These are phyloP conservation scores for Catharanthus roseus DNA, from an alignment of 257 asterid genomes.

Conservation along the genomic window DNA sequence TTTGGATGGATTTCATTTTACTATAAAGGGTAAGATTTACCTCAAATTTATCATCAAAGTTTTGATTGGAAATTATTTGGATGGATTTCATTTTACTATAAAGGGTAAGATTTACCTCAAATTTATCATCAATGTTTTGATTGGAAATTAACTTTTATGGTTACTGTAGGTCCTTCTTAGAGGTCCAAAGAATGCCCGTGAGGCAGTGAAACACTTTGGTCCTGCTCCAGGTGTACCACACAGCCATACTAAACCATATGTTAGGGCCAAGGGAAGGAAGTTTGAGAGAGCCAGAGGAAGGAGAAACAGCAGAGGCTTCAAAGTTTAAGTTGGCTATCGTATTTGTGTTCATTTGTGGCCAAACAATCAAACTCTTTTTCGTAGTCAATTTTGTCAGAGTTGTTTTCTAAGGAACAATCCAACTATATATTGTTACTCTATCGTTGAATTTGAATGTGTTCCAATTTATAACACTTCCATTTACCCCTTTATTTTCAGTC, in stretches of 20 bases:
- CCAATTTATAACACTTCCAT: too few relatives aligned
- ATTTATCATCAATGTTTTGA: not conserved
- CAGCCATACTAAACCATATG: slow-evolving; percentile 38
- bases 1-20: not conserved
- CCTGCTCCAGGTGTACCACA: slow-evolving; percentile 40
- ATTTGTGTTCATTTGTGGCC: not conserved
- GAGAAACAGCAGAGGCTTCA: slow-evolving; percentile 34
- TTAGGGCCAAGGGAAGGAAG: slow-evolving; percentile 34
- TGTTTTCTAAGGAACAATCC: slow-evolving; percentile 1
- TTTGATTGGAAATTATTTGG: not conserved
- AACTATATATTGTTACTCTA: too few relatives aligned
- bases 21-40: not conserved
- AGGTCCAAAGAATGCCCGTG: slow-evolving; percentile 34
- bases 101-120: not conserved
- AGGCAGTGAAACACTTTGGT: slow-evolving; percentile 39
- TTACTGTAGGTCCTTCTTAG: slow-evolving; percentile 28
- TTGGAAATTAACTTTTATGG: not conserved
- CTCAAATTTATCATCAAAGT: not conserved
- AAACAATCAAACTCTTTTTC: not conserved
- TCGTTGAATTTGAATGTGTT: too few relatives aligned
- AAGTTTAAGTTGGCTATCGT: slow-evolving; percentile 18
- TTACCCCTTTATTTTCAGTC: too few relatives aligned
- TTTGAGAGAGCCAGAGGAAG: slow-evolving; percentile 33
- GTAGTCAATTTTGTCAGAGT: slow-evolving; percentile 2
- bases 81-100: not conserved